Conservation (phyloP, 202 grass and related monocot genomes). For the Zoysia matrella region DNA sequence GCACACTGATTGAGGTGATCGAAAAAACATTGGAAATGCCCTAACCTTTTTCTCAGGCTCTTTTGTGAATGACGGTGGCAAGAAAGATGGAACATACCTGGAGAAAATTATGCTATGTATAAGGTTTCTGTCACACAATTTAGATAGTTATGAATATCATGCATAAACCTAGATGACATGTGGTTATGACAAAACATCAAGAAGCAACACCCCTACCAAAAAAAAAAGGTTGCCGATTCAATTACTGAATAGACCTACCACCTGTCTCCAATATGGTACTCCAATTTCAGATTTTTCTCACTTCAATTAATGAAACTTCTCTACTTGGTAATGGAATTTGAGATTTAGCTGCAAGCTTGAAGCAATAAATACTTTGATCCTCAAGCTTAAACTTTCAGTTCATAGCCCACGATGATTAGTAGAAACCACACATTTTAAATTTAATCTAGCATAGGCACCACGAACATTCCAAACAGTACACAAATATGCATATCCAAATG, state of each 20-base stretch:
- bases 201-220: conserved; percentile 1
- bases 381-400: conserved; percentile 22
- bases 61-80: too few relatives aligned
- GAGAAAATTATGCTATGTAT: not conserved
- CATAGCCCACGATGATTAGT: conserved; percentile 19
- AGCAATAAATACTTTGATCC: not conserved
- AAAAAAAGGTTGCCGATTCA: not conserved
- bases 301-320: conserved; percentile 1
- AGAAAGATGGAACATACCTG: too few relatives aligned
- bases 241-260: not conserved
- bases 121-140: conserved; percentile 45
- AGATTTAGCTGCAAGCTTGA: not conserved
- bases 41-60: conserved; percentile 65
- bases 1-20: not conserved
- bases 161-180: conserved; percentile 24
- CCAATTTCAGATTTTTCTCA: conserved; percentile 9
- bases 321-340: conserved; percentile 6
- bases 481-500: conserved; percentile 11
- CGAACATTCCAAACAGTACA: conserved; percentile 24
- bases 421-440: conserved; percentile 1
- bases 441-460: not conserved
- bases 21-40: conserved; percentile 36
- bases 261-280: not conserved
- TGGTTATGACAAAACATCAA: conserved; percentile 11
- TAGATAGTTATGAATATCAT: conserved; percentile 13